phyloP scores from a whole-genome alignment of 2,329 filamentous ascomycete species.

The Ascosphaera apis region DNA sequence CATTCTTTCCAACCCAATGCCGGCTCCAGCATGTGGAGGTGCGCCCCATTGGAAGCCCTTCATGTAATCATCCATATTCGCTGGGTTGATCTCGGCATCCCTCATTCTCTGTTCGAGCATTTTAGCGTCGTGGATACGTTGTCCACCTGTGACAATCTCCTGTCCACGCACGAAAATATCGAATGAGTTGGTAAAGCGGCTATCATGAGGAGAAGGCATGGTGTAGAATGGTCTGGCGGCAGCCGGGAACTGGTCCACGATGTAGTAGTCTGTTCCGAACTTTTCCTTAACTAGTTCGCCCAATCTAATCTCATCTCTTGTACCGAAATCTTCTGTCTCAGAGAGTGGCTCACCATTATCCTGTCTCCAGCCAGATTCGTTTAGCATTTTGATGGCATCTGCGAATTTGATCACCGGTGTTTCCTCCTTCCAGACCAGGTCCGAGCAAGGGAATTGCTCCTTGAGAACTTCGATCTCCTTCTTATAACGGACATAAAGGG shows the following conservation, averaged over 20 bases:
- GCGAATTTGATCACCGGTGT: conserved; percentile 62
- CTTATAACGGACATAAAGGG: conserved; percentile 43
- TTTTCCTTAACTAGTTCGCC: conserved; percentile 69
- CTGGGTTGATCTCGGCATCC: conserved; percentile 49
- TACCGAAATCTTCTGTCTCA: conserved; percentile 58
- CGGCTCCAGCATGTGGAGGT: conserved; percentile 72
- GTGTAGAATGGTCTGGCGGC: conserved; percentile 78
- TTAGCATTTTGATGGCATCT: conserved; percentile 60
- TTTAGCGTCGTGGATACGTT: conserved; percentile 66
- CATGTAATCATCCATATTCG: conserved; percentile 78
- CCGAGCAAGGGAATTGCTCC: conserved; percentile 63
- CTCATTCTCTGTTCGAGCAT: conserved; percentile 59
- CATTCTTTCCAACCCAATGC: conserved; percentile 73
- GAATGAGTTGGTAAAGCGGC: conserved; percentile 63
- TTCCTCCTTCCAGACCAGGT: conserved; percentile 67
- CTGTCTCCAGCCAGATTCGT: conserved; percentile 50
- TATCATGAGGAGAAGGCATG: conserved; percentile 53
- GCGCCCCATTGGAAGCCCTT: conserved; percentile 72
- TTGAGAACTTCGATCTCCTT: conserved; percentile 60
- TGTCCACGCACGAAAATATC: conserved; percentile 88
- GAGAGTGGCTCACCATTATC: conserved; percentile 52
- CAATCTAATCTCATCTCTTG: conserved; percentile 65
- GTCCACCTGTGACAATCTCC: conserved; percentile 76
- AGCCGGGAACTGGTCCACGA: conserved; percentile 78
- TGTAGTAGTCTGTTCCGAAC: conserved; percentile 75